A percentile compares a stretch with the other conserved stretches of the same genome.
phyloP scores from a whole-genome alignment of 192 early-diverging fungal species.

The Helicostylum pulchrum region DNA sequence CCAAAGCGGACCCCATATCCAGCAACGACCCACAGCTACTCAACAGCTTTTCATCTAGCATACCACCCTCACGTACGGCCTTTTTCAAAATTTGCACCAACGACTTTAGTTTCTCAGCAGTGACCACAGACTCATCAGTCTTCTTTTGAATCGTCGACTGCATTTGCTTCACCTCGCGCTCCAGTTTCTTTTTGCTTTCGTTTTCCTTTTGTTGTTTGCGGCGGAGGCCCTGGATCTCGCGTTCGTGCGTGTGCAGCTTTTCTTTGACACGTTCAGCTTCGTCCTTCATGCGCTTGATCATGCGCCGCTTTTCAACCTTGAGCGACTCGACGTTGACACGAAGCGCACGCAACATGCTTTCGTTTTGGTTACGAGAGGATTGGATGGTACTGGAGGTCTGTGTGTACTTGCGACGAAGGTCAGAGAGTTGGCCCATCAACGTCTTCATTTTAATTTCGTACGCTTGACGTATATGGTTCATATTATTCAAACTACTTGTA shows the following conservation, averaged over 20 bases:
- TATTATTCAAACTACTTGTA: conserved; percentile 7
- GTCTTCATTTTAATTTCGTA: conserved; percentile 59
- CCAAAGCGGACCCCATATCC: conserved; percentile 16
- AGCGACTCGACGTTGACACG: conserved; percentile 64
- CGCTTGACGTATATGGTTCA: conserved; percentile 41
- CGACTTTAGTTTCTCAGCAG: conserved; percentile 37
- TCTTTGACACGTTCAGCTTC: conserved; percentile 61
- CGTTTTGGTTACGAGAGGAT: conserved; percentile 48
- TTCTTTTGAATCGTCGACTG: conserved; percentile 53
- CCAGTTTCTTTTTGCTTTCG: conserved; percentile 45
- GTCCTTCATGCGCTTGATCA: conserved; percentile 71
- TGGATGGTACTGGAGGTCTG: conserved; percentile 48
- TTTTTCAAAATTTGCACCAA: conserved; percentile 48
- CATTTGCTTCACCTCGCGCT: conserved; percentile 48
- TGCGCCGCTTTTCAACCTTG: conserved; percentile 70
- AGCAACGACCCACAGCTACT: conserved; percentile 29
- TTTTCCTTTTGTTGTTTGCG: conserved; percentile 46
- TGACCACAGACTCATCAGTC: conserved; percentile 46
- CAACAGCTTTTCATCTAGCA: conserved; percentile 22
- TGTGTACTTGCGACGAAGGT: conserved; percentile 51
- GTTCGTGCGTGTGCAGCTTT: conserved; percentile 49
- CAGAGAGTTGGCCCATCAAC: conserved; percentile 47
- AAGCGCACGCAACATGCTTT: conserved; percentile 59
- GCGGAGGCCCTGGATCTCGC: conserved; percentile 56
- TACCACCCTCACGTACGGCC: conserved; percentile 26